A percentile compares a stretch with the other conserved stretches of the same genome.
phyloP scores from a whole-genome alignment of 768 basidiomycete genomes.

The Pulveroboletus sp. region DNA sequence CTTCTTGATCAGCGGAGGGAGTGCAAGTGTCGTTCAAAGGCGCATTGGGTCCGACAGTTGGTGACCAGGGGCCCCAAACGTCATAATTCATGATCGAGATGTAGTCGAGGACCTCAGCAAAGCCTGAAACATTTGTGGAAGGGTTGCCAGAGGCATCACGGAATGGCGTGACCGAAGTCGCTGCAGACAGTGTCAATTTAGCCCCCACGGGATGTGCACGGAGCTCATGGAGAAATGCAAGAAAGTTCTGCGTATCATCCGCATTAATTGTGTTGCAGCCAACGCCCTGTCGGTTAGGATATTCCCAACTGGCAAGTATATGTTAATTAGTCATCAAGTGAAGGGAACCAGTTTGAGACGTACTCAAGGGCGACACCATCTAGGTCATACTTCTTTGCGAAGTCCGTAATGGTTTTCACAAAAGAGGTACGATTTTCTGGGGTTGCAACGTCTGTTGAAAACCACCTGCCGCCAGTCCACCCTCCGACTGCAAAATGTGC shows the following conservation, averaged over 20 bases:
- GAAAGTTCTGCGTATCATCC: constrained; percentile 73
- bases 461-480: constrained; percentile 64
- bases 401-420: constrained; percentile 50
- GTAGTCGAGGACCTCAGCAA: constrained; percentile 68
- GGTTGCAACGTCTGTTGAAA: constrained; percentile 58
- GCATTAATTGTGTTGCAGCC: constrained; percentile 60
- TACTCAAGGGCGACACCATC: constrained; percentile 50
- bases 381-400: constrained; percentile 49
- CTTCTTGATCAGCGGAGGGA: constrained; percentile 51
- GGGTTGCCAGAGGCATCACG: constrained; percentile 56
- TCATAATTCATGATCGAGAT: constrained; percentile 72
- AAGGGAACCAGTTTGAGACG: background rate
- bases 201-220: constrained; percentile 49
- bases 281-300: constrained; percentile 63
- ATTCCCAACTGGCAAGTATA: constrained; percentile 71
- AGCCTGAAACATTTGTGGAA: constrained; percentile 66
- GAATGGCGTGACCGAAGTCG: constrained; percentile 66
- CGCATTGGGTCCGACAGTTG: constrained; percentile 72
- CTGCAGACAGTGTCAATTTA: constrained; percentile 65
- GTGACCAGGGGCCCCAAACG: constrained; percentile 49
- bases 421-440: constrained; percentile 59
- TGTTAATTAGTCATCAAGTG: background rate
- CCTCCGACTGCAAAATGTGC: constrained; percentile 66
- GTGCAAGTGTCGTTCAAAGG: constrained; percentile 80
- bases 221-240: constrained; percentile 70